Evolutionary conservation across 2,329 filamentous ascomycete species (phyloP).

Genomic region (Claviceps africana): DNA sequence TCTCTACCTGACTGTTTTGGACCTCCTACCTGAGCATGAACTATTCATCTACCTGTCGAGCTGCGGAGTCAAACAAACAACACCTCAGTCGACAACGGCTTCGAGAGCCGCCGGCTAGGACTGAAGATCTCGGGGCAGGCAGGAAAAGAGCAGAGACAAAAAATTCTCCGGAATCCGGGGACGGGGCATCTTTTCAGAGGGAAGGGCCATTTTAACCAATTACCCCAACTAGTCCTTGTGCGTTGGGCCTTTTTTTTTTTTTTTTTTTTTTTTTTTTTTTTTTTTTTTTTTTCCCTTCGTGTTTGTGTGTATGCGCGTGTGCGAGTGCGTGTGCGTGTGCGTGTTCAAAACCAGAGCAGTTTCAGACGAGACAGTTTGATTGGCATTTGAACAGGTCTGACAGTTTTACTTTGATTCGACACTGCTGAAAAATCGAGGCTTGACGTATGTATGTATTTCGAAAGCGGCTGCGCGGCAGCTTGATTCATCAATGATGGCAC

Average conservation of each 20-base stretch:
- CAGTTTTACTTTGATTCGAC: slow-evolving; percentile 1
- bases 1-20: background rate
- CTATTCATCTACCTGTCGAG: background rate
- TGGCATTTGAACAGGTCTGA: background rate
- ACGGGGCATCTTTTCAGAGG: background rate
- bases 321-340: too few relatives aligned
- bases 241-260: background rate
- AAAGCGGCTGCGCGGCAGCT: background rate
- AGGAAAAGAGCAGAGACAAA: background rate
- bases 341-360: background rate
- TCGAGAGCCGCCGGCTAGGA: background rate
- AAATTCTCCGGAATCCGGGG: background rate
- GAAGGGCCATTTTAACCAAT: background rate
- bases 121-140: background rate
- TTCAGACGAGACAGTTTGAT: background rate
- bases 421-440: background rate
- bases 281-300: background rate
- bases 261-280: background rate
- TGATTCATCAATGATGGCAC: slow-evolving; percentile 2
- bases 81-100: background rate
- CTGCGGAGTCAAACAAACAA: background rate
- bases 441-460: slow-evolving; percentile 1
- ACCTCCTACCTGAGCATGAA: background rate
- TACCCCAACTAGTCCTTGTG: background rate
- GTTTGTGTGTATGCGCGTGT: too few relatives aligned